Evolutionary conservation across 164 flowering plant species (phyloP), one percentile per base, ranked within the genome.

Genomic region (Cinnamomum chago): DNA sequence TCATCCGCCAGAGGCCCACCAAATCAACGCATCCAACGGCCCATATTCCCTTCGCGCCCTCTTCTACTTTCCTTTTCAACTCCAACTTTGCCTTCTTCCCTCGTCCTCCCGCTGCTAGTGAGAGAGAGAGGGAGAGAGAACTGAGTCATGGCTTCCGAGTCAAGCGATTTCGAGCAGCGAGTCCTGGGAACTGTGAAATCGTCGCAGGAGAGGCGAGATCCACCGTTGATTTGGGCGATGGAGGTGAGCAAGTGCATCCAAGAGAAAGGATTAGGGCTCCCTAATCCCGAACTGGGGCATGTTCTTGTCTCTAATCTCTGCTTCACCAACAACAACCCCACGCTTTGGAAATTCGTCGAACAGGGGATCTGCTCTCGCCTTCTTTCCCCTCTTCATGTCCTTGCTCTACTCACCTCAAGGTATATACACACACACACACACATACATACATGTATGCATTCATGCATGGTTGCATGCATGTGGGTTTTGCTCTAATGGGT

Each of bases 401-500:
- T 90, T 73, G 83, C 89, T 18, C 88, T 90, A n/a, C 90, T 90
- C 74, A 75, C 86, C 65, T 67, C 86, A 79, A 85, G 89, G 90
- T 83, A 58, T 27, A 3, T 47, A 20, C 65, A 33, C 11, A n/a
- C 33, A 55, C 33, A 50, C 9, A 47, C 60, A 50, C 14, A 24
- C 33, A 47, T 24, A 15, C n/a, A 55, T 3, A 12, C 20, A 55
- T 18, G n/a, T 55, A 55, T 5, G 3, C 20, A 55, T 55, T 3
- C 60, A 52, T 18, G 60, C 60, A 55, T 55, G 60, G 20, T 15
- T 17, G 60, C n/a, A 55, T 55, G 33, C 33, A 30, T 30, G 33
- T 30, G 33, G 33, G 33, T 30, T 30, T 30, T 30, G 33, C 33
- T 30, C 33, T 4, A 30, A 30, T 30, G 33, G 33, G 33, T 0